Evolutionary conservation across 257 asterid species (phyloP), one percentile per base, ranked within the genome.

Genomic region (Coffea eugenioides): DNA sequence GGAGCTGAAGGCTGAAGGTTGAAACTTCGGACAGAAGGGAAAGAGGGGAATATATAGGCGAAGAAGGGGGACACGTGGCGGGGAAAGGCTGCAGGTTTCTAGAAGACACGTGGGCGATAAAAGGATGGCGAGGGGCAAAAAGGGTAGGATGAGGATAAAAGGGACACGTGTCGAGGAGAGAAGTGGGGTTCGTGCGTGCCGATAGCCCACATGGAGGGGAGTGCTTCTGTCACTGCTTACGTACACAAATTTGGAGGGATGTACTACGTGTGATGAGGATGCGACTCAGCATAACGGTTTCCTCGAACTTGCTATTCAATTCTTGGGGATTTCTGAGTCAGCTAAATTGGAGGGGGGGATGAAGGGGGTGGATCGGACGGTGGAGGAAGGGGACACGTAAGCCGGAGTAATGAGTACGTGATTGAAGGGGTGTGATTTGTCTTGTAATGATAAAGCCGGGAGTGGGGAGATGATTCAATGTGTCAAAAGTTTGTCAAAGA

Each of bases 11-110:
- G 88, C 85, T 83, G 89, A 80, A 71, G 46, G 46, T 83, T 92
- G 93, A 94, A 92, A 92, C 92, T 88, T 88, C 54, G 56, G 62
- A 43, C 85, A 86, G 79, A 83, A 82, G 88, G 89, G 92, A 85
- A 52, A 77, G 83, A 25, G 71, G 86, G 71, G 69, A 49, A 83
- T 94, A 77, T 90, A 93, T 90, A 92, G 86, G 61, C 74, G 43
- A 16, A 16, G 1, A 25, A 13, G 48, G 10, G 75, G 89, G 91
- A 86, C 91, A 88, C 88, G 92, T 89, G 90, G 87, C 86, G 5
- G 5, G 69, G 48, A 59, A 61, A 48, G 86, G 85, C 80, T 71
- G 74, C 81, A 46, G 56, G 83, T 80, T 89, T 80, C 87, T 86
- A 85, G 88, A 88, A 77, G 67, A 80, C 81, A 80, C 84, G 88